Evolutionary conservation across 768 basidiomycete genomes (phyloP).

Genomic region (Leccinum arenicola): DNA sequence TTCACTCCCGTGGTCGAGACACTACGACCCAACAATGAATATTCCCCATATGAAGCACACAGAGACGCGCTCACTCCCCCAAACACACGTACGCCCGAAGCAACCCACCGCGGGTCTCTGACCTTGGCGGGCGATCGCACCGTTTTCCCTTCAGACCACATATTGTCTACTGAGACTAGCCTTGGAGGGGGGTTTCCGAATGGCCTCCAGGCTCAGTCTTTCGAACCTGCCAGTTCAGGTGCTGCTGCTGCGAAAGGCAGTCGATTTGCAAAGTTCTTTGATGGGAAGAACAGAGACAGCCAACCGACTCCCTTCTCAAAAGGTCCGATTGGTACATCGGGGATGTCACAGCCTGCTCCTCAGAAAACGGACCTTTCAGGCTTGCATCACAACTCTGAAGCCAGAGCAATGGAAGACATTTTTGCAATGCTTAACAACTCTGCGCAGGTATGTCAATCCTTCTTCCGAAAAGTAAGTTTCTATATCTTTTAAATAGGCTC

Average conservation of each 20-base stretch:
- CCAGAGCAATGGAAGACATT: conserved; percentile 73
- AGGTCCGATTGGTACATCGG: conserved; percentile 36
- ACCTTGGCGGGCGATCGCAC: conserved; percentile 21
- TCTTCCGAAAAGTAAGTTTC: not conserved
- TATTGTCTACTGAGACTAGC: conserved; percentile 12
- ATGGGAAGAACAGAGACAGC: conserved; percentile 58
- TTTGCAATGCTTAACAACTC: conserved; percentile 80
- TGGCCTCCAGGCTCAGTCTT: conserved; percentile 15
- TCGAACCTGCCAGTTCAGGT: conserved; percentile 38
- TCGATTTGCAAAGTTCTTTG: conserved; percentile 86
- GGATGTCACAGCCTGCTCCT: conserved; percentile 45
- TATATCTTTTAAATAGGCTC: conserved; percentile 24
- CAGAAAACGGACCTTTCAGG: conserved; percentile 44
- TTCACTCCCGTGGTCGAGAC: conserved; percentile 9
- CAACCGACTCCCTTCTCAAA: conserved; percentile 34
- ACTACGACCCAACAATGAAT: conserved; percentile 31
- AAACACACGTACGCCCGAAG: conserved; percentile 18
- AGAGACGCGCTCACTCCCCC: conserved; percentile 10
- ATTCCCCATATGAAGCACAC: conserved; percentile 58
- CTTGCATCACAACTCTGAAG: conserved; percentile 44
- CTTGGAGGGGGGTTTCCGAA: conserved; percentile 17
- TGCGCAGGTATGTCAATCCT: conserved; percentile 50
- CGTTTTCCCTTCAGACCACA: conserved; percentile 23
- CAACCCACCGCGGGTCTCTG: conserved; percentile 18
- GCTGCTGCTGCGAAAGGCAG: conserved; percentile 66